Percentiles rank a stretch among this genome's conserved stretches.
phyloP scores from a whole-genome alignment of 1,139 yeast species.

The Diutina rugosa region DNA sequence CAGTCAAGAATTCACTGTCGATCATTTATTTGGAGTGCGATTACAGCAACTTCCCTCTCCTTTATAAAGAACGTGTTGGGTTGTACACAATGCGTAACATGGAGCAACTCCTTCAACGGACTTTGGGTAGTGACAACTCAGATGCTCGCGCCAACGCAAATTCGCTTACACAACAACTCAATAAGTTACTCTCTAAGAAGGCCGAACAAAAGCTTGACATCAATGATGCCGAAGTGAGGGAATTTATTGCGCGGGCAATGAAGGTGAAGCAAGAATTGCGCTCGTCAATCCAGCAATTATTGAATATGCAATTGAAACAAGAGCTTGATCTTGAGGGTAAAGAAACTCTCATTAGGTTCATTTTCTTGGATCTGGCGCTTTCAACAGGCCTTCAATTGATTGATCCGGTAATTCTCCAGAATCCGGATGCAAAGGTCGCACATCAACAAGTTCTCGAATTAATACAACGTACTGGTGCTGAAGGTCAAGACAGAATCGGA shows the following conservation, averaged over 20 bases:
- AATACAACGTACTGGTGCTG: constrained; percentile 6
- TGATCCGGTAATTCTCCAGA: constrained; percentile 10
- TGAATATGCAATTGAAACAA: constrained; percentile 38
- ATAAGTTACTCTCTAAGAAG: background rate
- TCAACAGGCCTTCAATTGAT: constrained; percentile 51
- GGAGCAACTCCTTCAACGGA: constrained; percentile 26
- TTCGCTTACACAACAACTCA: background rate
- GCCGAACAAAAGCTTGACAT: background rate
- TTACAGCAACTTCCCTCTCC: constrained; percentile 21
- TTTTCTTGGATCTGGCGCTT: constrained; percentile 56
- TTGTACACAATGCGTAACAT: constrained; percentile 60
- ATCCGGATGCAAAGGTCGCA: background rate
- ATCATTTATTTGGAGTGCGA: constrained; percentile 30
- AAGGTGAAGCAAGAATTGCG: constrained; percentile 34
- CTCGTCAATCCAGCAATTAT: constrained; percentile 42
- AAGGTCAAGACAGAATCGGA: background rate
- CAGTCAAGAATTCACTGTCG: constrained; percentile 25
- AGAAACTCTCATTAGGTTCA: constrained; percentile 55
- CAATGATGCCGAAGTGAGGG: constrained; percentile 2
- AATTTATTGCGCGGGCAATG: constrained; percentile 31
- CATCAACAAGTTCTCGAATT: constrained; percentile 11
- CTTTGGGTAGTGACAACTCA: background rate
- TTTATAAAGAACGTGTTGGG: constrained; percentile 46
- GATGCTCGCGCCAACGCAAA: background rate
- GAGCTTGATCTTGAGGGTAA: constrained; percentile 54